Base-by-base conservation (phyloP, 1,284 basidiomycete species). In the Stygiomarasmius scandens region DNA sequence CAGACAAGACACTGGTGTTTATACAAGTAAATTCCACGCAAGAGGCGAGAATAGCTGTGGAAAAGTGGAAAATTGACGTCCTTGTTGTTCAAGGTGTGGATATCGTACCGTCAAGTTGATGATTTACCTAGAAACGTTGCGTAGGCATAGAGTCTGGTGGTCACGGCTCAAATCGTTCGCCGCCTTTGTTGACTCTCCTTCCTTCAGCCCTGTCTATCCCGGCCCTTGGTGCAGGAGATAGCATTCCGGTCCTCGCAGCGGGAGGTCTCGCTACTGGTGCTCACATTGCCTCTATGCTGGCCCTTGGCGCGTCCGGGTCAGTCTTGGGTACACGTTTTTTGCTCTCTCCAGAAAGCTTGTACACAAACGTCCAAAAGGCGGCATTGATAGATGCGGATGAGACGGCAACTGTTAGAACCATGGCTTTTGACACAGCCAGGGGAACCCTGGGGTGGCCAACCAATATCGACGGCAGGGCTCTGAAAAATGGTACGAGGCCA, bases 61-160 rank as follows among this genome's bases (percentile, higher is more conserved):
- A 82, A 36, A 76, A 83, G 25, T 89, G 86, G 83, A 80, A 83
- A 63, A 84, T 75, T 8, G 90, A 92, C 70, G 81, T 87, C 50
- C 70, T 92, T 54, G 83, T 92, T n/a, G 87, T 81, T 12, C 90
- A 92, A 86, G 89, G 89, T 88, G 63, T 24, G 23, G 61, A 32
- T 32, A 47, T 36, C 24, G 38, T 62, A 60, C 51, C 60, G 41
- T 38, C 14, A 49, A 12, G 24, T 24, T n/a, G 11, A 24, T 23
- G 23, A n/a, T 38, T 45, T 19, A 11, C 57, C 23, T 46, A 50
- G 53, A 34, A 47, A n/a, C 52, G 48, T 55, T 56, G 52, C 58
- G 19, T 64, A 92, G 89, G 90, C 12, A 83, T 76, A 61, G 90
- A 92, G 73, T 80, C 88, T 34, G 90, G 90, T 4, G 90, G 90